phyloP scores from a whole-genome alignment of 805 yeast genomes.

The Myxozyma kluyveri region DNA sequence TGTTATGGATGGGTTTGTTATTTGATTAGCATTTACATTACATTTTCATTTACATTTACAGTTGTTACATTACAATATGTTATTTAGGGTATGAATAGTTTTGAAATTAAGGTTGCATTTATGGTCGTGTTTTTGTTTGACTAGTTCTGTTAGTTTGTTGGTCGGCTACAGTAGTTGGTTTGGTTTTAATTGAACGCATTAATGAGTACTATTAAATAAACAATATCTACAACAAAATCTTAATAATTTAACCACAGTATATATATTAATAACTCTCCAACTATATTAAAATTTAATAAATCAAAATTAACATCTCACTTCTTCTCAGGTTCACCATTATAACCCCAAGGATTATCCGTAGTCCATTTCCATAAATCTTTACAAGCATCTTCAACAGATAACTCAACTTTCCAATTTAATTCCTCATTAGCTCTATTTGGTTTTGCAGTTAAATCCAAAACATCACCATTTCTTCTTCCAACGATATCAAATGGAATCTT shows the following conservation, averaged over 20 bases:
- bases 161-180: not conserved
- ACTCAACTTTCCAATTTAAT: slow-evolving; percentile 60
- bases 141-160: not conserved
- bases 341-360: slow-evolving; percentile 63
- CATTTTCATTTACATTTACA: not conserved
- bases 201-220: too few species aligned
- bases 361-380: slow-evolving; percentile 78
- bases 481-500: slow-evolving; percentile 63
- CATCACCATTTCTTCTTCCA: slow-evolving; percentile 74
- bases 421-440: slow-evolving; percentile 65
- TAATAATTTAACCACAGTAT: not conserved
- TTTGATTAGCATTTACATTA: not conserved
- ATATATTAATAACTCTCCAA: not conserved
- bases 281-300: too few species aligned
- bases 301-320: not conserved
- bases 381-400: slow-evolving; percentile 62
- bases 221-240: too few species aligned
- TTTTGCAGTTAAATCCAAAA: slow-evolving; percentile 68
- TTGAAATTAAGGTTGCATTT: too few species aligned
- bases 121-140: too few species aligned
- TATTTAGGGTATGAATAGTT: too few species aligned
- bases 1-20: slow-evolving; percentile 3
- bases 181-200: slow-evolving; percentile 5
- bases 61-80: too few species aligned
- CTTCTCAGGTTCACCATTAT: slow-evolving; percentile 29